Percentiles rank a stretch among this genome's conserved stretches.
Conservation (phyloP, 192 early-diverging fungal genomes). For the Anaeromyces robustus region DNA sequence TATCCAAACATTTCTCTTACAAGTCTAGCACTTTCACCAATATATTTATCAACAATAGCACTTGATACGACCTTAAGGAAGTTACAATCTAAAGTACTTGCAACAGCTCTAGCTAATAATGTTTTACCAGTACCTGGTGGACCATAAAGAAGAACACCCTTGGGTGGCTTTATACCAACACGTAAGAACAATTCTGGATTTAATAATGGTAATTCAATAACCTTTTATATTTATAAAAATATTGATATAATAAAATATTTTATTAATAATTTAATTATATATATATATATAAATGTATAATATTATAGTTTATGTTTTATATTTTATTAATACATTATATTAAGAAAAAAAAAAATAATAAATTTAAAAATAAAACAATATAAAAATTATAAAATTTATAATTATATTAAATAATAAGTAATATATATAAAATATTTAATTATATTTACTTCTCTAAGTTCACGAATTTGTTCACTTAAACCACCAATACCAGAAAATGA, state of each 20-base stretch:
- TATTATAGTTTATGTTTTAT: no score
- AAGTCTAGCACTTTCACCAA: conserved; percentile 93
- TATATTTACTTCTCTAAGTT: conserved; percentile 82
- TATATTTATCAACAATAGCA: conserved; percentile 99
- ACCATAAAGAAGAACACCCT: conserved; percentile 80
- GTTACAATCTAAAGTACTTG: conserved; percentile 91
- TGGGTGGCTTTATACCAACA: conserved; percentile 96
- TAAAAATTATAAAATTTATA: no score
- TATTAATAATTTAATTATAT: no score
- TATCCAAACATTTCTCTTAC: conserved; percentile 96
- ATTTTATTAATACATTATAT: no score
- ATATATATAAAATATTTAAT: no score
- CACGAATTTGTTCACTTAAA: conserved; percentile 87
- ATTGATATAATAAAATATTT: no score
- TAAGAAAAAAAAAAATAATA: no score
- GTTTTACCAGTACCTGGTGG: conserved; percentile 99
- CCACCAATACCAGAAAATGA: conserved; percentile 97
- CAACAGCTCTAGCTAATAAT: conserved; percentile 89
- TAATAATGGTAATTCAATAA: conserved; percentile 96
- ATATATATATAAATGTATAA: no score
- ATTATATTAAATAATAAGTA: no score
- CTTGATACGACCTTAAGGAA: conserved; percentile 97
- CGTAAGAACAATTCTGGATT: conserved; percentile 96
- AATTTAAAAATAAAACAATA: no score
- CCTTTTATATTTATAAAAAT: not conserved